phyloP scores from a whole-genome alignment of 106 monocot genomes.

The Amphibolis antarctica region DNA sequence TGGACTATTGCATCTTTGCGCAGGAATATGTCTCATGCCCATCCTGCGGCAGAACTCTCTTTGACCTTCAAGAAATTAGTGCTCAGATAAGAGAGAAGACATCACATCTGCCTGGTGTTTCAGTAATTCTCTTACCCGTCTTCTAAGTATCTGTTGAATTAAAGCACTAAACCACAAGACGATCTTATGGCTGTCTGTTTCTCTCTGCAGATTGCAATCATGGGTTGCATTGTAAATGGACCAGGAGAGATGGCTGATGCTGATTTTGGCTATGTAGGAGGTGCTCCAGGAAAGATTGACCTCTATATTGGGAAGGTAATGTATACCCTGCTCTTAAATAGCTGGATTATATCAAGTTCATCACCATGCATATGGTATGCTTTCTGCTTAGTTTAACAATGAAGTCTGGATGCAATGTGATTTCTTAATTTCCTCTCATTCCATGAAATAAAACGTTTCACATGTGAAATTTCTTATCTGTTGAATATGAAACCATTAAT shows the following conservation, averaged over 20 bases:
- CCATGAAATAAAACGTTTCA: no score
- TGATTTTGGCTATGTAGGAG: constrained; percentile 97
- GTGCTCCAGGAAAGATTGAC: constrained; percentile 97
- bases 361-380: no score
- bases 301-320: constrained; percentile 96
- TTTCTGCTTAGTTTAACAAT: no score
- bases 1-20: constrained; percentile 3
- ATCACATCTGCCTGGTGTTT: constrained; percentile 91
- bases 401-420: no score
- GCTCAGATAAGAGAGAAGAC: constrained; percentile 95
- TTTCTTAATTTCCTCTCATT: no score
- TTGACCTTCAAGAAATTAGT: constrained; percentile 96
- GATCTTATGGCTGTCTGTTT: background rate
- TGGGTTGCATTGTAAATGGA: constrained; percentile 99
- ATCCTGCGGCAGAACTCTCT: constrained; percentile 91
- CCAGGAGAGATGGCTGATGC: constrained; percentile 99
- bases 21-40: constrained; percentile 99
- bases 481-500: no score
- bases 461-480: no score
- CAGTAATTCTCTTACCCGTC: constrained; percentile 27
- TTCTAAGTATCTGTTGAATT: background rate
- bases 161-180: background rate
- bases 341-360: no score
- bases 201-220: constrained; percentile 81
- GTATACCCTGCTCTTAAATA: no score